Conservation (phyloP, 768 basidiomycete species). For the Kwoniella sp. region DNA sequence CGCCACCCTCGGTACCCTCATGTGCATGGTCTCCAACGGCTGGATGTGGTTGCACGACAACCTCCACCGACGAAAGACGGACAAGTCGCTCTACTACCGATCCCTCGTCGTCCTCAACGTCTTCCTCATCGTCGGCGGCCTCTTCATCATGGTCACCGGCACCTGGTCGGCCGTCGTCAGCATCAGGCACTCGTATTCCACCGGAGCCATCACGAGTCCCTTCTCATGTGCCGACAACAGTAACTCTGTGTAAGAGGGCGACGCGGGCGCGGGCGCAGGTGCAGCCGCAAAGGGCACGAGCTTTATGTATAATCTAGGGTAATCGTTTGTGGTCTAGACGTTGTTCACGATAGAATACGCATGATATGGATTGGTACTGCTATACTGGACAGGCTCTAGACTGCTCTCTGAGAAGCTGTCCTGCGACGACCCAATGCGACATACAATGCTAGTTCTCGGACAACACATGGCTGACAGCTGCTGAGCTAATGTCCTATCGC, state of each 20-base stretch:
- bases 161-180: constrained; percentile 27
- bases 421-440: no score
- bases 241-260: constrained; percentile 15
- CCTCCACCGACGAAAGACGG: constrained; percentile 11
- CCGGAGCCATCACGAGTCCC: constrained; percentile 25
- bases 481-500: no score
- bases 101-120: constrained; percentile 24
- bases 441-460: no score
- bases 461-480: no score
- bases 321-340: no score
- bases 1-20: constrained; percentile 27
- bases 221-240: constrained; percentile 40
- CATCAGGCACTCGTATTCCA: constrained; percentile 25
- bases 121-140: constrained; percentile 26
- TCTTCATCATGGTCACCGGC: constrained; percentile 37
- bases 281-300: no score
- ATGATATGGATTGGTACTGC: no score
- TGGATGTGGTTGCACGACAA: constrained; percentile 44
- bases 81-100: constrained; percentile 28
- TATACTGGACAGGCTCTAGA: no score
- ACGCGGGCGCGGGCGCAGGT: no score
- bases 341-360: no score
- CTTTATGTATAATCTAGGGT: no score
- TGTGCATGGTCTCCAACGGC: constrained; percentile 23
- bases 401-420: no score